Percentiles rank a stretch among this genome's conserved stretches.
Evolutionary conservation across 2,329 filamentous ascomycete genomes (phyloP).

Genomic region (Colletotrichum acutatum): DNA sequence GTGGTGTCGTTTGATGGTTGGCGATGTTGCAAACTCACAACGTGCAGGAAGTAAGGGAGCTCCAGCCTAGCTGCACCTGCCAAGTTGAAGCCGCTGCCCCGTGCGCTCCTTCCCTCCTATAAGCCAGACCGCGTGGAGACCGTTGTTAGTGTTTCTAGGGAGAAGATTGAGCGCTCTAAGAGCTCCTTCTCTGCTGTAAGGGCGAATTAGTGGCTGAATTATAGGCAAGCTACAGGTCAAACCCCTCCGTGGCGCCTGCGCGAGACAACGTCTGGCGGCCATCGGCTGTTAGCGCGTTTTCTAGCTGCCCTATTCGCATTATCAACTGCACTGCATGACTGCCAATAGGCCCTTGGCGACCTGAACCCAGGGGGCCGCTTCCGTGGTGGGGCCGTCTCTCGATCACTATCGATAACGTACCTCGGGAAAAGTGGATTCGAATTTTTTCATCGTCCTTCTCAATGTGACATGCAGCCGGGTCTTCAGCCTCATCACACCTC

Average conservation of each 20-base stretch:
- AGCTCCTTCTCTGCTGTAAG: slow-evolving; percentile 8
- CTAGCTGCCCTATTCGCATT: not conserved
- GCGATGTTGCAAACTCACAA: slow-evolving; percentile 1
- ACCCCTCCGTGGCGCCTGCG: not conserved
- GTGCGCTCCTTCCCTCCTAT: not conserved
- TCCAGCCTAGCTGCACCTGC: slow-evolving; percentile 1
- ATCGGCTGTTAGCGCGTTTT: not conserved
- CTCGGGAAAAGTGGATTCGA: slow-evolving; percentile 7
- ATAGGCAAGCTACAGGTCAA: not conserved
- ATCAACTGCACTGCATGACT: not conserved
- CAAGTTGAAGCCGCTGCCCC: not conserved
- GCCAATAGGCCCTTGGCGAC: not conserved
- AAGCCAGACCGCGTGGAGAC: not conserved
- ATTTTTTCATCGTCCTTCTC: slow-evolving; percentile 30
- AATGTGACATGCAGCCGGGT: not conserved
- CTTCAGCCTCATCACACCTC: slow-evolving; percentile 9
- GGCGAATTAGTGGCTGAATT: not conserved
- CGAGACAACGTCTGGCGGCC: not conserved
- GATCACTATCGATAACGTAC: slow-evolving; percentile 28
- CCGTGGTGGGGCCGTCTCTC: not conserved
- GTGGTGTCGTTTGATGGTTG: not conserved
- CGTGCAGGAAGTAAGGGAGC: not conserved
- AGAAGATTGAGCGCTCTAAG: not conserved
- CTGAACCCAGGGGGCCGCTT: not conserved
- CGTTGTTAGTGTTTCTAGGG: slow-evolving; percentile 13